phyloP scores from a whole-genome alignment of 1,284 basidiomycete genomes.

The Melampsora americana region DNA sequence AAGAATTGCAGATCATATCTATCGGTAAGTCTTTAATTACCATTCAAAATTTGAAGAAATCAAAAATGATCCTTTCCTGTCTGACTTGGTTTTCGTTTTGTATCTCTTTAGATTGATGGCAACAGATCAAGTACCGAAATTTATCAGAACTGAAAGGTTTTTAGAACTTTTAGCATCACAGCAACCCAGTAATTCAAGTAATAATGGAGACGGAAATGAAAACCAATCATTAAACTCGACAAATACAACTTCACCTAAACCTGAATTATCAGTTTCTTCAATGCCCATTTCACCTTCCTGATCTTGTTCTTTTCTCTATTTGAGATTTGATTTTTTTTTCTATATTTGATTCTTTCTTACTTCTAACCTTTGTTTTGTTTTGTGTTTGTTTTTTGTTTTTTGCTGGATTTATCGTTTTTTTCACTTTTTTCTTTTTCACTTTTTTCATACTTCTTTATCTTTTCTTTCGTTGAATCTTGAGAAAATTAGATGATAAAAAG shows the following conservation, averaged over 20 bases:
- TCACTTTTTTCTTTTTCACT: too few species aligned
- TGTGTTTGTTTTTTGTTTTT: too few species aligned
- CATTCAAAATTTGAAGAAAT: background rate
- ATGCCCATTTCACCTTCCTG: background rate
- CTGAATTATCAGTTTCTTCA: background rate
- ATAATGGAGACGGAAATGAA: background rate
- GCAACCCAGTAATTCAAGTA: constrained; percentile 15
- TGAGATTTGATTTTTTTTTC: background rate
- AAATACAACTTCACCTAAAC: background rate
- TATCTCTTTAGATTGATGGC: constrained; percentile 29
- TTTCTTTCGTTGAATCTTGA: background rate
- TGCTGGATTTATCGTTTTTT: too few species aligned
- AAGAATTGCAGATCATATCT: constrained; percentile 92
- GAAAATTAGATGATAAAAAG: background rate
- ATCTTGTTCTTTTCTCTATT: background rate
- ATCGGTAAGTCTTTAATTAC: constrained; percentile 67
- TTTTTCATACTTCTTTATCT: too few species aligned
- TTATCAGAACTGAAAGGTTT: constrained; percentile 38
- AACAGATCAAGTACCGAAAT: constrained; percentile 41
- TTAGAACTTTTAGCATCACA: constrained; percentile 38
- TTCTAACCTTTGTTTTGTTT: too few species aligned
- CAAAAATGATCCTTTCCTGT: background rate
- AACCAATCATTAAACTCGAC: background rate
- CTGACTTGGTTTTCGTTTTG: background rate
- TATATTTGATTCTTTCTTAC: too few species aligned